Conservation (phyloP, 1,284 basidiomycete species). For the Polyporus tsugae region DNA sequence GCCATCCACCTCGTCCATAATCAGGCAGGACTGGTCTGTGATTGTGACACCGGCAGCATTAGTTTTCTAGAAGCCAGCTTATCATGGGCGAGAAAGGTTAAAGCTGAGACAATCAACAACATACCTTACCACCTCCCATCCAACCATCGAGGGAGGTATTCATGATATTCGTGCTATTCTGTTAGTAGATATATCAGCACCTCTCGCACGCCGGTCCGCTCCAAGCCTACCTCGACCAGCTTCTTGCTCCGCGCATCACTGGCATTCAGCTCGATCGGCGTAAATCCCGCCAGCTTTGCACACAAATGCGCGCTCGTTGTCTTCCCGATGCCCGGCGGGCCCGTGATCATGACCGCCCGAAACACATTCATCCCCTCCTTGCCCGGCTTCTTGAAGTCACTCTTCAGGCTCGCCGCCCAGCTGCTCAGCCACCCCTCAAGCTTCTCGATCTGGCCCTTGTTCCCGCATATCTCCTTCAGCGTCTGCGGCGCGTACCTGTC, state of each 20-base stretch:
- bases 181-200: neutral
- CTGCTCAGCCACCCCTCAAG: constrained; percentile 87
- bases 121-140: constrained; percentile 71
- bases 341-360: constrained; percentile 90
- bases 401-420: constrained; percentile 77
- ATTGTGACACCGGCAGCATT: constrained; percentile 77
- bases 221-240: constrained; percentile 79
- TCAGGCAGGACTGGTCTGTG: constrained; percentile 86
- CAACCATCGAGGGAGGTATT: constrained; percentile 92
- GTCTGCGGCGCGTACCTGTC: constrained; percentile 91
- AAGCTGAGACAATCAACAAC: constrained; percentile 29
- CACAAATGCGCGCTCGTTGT: constrained; percentile 96
- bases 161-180: constrained; percentile 88
- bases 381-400: constrained; percentile 93
- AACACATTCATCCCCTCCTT: constrained; percentile 89
- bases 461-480: constrained; percentile 94
- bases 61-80: constrained; percentile 48
- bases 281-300: constrained; percentile 89
- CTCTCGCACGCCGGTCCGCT: neutral
- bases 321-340: constrained; percentile 97
- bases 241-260: constrained; percentile 97
- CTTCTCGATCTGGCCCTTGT: constrained; percentile 92
- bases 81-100: constrained; percentile 34
- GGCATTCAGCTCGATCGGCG: constrained; percentile 95
- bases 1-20: constrained; percentile 99